A percentile compares a stretch with the other conserved stretches of the same genome.
phyloP scores from a whole-genome alignment of 164 flowering plant species.

The Saururus chinensis region DNA sequence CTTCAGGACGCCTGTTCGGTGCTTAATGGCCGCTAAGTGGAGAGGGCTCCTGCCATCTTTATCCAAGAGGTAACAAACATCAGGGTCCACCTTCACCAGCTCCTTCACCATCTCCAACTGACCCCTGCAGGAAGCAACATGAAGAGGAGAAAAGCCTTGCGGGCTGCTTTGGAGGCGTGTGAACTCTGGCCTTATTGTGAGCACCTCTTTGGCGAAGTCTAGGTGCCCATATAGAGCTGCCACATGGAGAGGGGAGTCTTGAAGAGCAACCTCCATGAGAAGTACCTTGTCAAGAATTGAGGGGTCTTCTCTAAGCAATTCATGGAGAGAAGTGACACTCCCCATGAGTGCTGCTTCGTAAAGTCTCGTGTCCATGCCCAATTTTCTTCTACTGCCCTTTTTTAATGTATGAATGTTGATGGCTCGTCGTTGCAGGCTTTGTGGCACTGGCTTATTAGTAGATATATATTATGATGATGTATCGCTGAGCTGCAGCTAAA shows the following conservation, averaged over 20 bases:
- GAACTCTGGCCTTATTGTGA: slow-evolving; percentile 29
- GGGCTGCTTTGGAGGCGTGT: slow-evolving; percentile 22
- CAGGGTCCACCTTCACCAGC: slow-evolving; percentile 26
- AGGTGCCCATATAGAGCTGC: slow-evolving; percentile 4
- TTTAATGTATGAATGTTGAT: too few species aligned
- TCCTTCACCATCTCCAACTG: slow-evolving; percentile 39
- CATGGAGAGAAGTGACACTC: background rate
- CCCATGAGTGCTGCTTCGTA: background rate
- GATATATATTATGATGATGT: too few species aligned
- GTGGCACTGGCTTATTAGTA: too few species aligned
- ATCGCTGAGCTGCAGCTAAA: too few species aligned
- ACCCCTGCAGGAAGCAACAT: slow-evolving; percentile 42
- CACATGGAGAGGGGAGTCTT: slow-evolving; percentile 1
- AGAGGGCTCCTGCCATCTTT: slow-evolving; percentile 37
- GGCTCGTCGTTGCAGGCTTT: too few species aligned
- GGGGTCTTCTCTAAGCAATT: background rate
- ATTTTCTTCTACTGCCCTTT: too few species aligned
- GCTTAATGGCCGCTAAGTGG: slow-evolving; percentile 43
- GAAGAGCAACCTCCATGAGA: too few species aligned
- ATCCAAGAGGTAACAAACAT: slow-evolving; percentile 28
- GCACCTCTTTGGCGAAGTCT: slow-evolving; percentile 33
- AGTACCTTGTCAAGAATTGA: background rate
- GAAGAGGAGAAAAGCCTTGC: slow-evolving; percentile 36
- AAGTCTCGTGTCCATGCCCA: too few species aligned
- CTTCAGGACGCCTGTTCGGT: slow-evolving; percentile 27